phyloP scores from a whole-genome alignment of 371 early-diverging fungal species.

The Cokeromyces recurvatus region DNA sequence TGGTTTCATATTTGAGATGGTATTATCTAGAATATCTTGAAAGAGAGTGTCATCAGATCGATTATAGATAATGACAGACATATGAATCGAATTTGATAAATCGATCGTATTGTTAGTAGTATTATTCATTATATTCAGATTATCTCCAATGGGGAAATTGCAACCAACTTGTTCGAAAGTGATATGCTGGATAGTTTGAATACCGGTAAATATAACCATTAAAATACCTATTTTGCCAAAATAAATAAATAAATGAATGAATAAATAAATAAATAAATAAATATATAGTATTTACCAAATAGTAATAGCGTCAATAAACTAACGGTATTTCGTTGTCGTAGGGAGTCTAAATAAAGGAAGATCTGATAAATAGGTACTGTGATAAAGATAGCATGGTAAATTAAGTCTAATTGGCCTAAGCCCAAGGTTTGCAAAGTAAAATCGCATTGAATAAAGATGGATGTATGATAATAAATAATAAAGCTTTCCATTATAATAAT shows the following conservation, averaged over 20 bases:
- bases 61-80: constrained; percentile 2
- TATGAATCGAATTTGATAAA: not conserved
- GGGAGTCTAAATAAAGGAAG: constrained; percentile 11
- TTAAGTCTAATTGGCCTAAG: constrained; percentile 8
- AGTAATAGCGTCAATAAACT: constrained; percentile 7
- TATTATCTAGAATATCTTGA: not conserved
- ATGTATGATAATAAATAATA: constrained; percentile 9
- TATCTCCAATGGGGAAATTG: not conserved
- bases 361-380: constrained; percentile 8
- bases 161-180: constrained; percentile 14
- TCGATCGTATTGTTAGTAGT: not conserved
- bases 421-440: constrained; percentile 5
- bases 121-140: too few relatives aligned
- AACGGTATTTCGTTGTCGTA: constrained; percentile 7
- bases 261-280: too few relatives aligned
- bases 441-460: constrained; percentile 2
- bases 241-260: too few relatives aligned
- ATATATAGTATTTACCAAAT: constrained; percentile 16
- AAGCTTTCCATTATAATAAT: constrained; percentile 7
- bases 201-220: constrained; percentile 5
- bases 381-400: constrained; percentile 11
- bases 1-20: constrained; percentile 6
- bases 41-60: too few relatives aligned
- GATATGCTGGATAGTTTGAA: constrained; percentile 16
- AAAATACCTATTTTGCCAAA: constrained; percentile 1